Evolutionary conservation across 768 basidiomycete species (phyloP), one percentile per base, ranked within the genome.

Genomic region (Lactifluus piperatus): DNA sequence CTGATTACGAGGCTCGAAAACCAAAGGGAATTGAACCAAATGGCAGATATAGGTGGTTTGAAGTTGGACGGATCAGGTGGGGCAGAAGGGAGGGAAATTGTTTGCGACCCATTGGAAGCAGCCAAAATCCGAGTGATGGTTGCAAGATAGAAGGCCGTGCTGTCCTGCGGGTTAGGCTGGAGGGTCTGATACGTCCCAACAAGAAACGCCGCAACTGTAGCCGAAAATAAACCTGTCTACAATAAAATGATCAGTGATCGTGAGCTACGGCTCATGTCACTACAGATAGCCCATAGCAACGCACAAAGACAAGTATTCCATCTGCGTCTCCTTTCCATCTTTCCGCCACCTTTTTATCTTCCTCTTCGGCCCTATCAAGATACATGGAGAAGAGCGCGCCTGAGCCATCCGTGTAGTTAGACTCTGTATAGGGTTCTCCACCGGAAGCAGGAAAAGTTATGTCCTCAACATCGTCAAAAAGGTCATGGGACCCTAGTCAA

Each of bases 271-370:
- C 22, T 24, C n/a, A 41, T 41, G 20, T 8, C n/a, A n/a, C 39
- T 76, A 77, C 32, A 73, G 70, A 11, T 73, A 71, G 74, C 68
- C 78, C 76, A 78, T 57, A 77, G 76, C 60, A 24, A 55, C 58
- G 47, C 30, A 60, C 58, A 43, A 60, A 60, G 34, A 60, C 54
- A 8, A 60, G 58, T 16, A 60, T 60, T 5, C 58, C 58, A n/a
- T 60, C 58, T 8, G 58, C 54, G n/a, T 60, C 58, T 32, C 58
- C 58, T 45, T 56, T 60, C 58, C 58, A 60, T 36, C 54, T 60
- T 47, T 60, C 58, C 10, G 48, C 39, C 4, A 34, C 37, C 11
- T 55, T 39, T 22, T 44, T 44, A 47, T 60, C 58, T 56, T 60
- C 58, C 30, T 60, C 58, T 29, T 60, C 58, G 7, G 58, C 58